These are phyloP conservation scores for Saccharomycopsis fodiens DNA, from an alignment of 805 yeast genomes.

Conservation along the genomic window DNA sequence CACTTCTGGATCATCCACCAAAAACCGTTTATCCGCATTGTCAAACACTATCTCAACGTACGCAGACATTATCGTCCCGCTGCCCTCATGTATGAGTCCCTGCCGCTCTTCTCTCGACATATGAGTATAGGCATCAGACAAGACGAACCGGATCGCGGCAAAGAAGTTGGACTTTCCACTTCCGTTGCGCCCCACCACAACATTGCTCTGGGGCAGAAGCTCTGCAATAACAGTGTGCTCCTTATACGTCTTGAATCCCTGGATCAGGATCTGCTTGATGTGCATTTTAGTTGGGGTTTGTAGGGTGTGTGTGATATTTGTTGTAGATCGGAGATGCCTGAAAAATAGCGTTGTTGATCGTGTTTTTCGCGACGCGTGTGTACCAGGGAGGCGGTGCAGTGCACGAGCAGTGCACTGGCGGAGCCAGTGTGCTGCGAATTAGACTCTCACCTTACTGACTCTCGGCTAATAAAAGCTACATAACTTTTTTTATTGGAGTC, in stretches of 20 bases:
- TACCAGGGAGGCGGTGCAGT: no score
- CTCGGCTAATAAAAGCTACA: no score
- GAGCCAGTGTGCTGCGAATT: no score
- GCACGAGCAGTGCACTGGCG: no score
- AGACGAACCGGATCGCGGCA: conserved; percentile 87
- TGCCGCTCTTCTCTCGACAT: conserved; percentile 81
- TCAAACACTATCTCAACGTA: conserved; percentile 87
- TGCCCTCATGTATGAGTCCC: conserved; percentile 82
- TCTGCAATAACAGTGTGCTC: conserved; percentile 71
- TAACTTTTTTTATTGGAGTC: no score
- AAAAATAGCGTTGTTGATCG: no score
- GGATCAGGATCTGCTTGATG: conserved; percentile 48
- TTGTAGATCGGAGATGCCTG: no score
- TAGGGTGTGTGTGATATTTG: no score
- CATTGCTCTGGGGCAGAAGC: conserved; percentile 77
- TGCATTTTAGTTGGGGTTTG: conserved; percentile 11
- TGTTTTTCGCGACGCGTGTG: no score
- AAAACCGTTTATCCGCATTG: conserved; percentile 69
- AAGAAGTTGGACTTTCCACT: conserved; percentile 95
- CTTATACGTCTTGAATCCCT: conserved; percentile 91
- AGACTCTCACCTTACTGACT: no score
- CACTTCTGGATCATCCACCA: conserved; percentile 60
- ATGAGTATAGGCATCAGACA: conserved; percentile 83
- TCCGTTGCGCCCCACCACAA: conserved; percentile 89
- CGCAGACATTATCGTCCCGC: conserved; percentile 85